Base-by-base conservation (phyloP, 805 yeast genomes). In the Jamesozyma lodderae region DNA sequence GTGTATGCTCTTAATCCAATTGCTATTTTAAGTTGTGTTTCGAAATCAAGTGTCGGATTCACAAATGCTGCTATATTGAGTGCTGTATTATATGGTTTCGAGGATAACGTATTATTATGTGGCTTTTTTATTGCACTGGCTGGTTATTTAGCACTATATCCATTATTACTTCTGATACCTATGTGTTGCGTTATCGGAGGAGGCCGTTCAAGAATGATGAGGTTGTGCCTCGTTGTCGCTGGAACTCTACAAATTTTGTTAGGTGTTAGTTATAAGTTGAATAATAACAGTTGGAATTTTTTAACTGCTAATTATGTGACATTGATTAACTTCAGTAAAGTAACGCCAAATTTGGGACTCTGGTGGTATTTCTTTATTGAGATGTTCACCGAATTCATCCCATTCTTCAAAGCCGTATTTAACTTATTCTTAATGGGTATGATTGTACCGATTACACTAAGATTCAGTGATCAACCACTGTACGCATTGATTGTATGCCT, bases 291-390 rank as follows among this genome's bases (percentile, higher is more conserved):
- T 23, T 64, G 69, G 62, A 56, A 62, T 38, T 76, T 77, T 51
- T 33, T 83, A n/a, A 40, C 51, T 24, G 62, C 74, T 8, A 69
- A 74, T 28, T 85, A 80, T 52, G 77, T 80, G 13, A 67, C 75
- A 3, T 60, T 73, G 5, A 53, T 85, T 5, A 64, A 66, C 18
- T 79, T 84, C 50, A 69, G 69, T 27, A 88, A 85, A 45, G 75
- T 87, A 43, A 69, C 79, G 4, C 98, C 98, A 20, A 92, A 92
- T 60, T 59, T 92, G 47, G 98, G 98, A 0, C 66, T 92, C 16
- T 92, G 99, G 99, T 92, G 99, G 99, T 92, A 92, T 64, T 78
- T 88, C 51, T 92, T 92, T 67, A 82, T 90, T 30, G 98, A 92
- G 60, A 83, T 92, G 76, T 92, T 92, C 62, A 92, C 81, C 39